Conservation (phyloP, 2,329 filamentous ascomycete genomes). For the Ophiostoma triangulosporum region DNA sequence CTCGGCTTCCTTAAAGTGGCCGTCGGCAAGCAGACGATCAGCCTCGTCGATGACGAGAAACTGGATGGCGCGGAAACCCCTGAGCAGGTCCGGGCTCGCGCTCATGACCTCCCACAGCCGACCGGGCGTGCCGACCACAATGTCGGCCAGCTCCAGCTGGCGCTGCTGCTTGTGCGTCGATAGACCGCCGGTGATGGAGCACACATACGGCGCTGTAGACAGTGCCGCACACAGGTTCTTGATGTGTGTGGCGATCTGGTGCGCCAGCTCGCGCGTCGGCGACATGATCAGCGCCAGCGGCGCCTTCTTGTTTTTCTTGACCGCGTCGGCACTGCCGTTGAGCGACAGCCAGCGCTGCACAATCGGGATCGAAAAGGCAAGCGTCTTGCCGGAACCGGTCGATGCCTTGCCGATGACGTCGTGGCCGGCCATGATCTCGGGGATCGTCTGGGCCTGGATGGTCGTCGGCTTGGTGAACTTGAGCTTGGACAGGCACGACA, state of each 20-base stretch:
- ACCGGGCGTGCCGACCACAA: conserved; percentile 87
- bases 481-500: conserved; percentile 64
- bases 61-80: conserved; percentile 56
- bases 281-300: conserved; percentile 74
- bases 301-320: conserved; percentile 20
- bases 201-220: conserved; percentile 54
- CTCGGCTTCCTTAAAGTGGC: conserved; percentile 88
- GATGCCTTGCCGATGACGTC: conserved; percentile 94
- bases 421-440: conserved; percentile 66
- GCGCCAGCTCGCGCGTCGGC: conserved; percentile 83
- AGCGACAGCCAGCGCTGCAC: conserved; percentile 63
- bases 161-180: conserved; percentile 93
- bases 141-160: conserved; percentile 69
- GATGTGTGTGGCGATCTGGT: conserved; percentile 79
- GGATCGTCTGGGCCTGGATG: conserved; percentile 71
- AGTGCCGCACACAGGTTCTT: conserved; percentile 55
- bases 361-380: conserved; percentile 90
- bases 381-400: conserved; percentile 90
- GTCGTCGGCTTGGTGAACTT: conserved; percentile 68
- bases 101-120: conserved; percentile 90
- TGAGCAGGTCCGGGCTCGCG: conserved; percentile 54
- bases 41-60: conserved; percentile 92
- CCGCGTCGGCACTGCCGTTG: conserved; percentile 17
- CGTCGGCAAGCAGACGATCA: conserved; percentile 79
- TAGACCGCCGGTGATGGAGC: conserved; percentile 79